Percentiles rank a stretch among this genome's conserved stretches.
Evolutionary conservation across 192 early-diverging fungal species (phyloP).

Genomic region (Mortierella alpina): DNA sequence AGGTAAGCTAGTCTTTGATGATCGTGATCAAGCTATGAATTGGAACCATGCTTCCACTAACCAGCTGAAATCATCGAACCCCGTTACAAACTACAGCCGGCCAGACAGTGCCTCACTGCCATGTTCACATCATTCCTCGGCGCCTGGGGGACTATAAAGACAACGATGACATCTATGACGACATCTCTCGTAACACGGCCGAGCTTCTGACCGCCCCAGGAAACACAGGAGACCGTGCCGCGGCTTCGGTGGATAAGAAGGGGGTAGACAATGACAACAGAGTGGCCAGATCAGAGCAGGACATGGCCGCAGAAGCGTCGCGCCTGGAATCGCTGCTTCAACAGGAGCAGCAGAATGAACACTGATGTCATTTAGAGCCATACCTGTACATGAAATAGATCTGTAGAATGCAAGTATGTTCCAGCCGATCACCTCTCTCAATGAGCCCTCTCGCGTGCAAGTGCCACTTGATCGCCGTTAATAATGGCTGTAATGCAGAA

Average conservation of each 20-base stretch:
- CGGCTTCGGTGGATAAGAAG: not conserved
- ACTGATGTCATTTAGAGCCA: too few relatives aligned
- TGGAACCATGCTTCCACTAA: not conserved
- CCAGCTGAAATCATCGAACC: not conserved
- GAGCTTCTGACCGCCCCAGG: slow-evolving; percentile 19
- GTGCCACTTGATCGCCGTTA: too few relatives aligned
- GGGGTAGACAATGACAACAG: slow-evolving; percentile 79
- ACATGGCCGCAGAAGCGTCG: slow-evolving; percentile 83
- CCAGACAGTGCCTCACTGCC: slow-evolving; percentile 89
- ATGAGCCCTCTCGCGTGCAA: too few relatives aligned
- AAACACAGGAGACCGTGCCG: slow-evolving; percentile 15
- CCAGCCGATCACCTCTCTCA: too few relatives aligned
- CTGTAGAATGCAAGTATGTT: too few relatives aligned
- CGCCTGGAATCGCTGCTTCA: slow-evolving; percentile 14
- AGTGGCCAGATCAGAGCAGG: slow-evolving; percentile 72
- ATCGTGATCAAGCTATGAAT: not conserved
- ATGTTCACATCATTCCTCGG: slow-evolving; percentile 93
- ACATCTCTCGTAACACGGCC: slow-evolving; percentile 68
- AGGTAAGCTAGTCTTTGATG: slow-evolving; percentile 51
- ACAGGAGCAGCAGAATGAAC: not conserved
- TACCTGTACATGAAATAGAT: too few relatives aligned
- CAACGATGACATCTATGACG: slow-evolving; percentile 91
- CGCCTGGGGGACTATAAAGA: slow-evolving; percentile 79
- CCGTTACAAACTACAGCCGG: slow-evolving; percentile 14
- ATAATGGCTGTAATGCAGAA: too few relatives aligned